Percentiles rank a stretch among this genome's conserved stretches.
Evolutionary conservation across 2,329 filamentous ascomycete species (phyloP).

Genomic region (Pyrenophora graminea): DNA sequence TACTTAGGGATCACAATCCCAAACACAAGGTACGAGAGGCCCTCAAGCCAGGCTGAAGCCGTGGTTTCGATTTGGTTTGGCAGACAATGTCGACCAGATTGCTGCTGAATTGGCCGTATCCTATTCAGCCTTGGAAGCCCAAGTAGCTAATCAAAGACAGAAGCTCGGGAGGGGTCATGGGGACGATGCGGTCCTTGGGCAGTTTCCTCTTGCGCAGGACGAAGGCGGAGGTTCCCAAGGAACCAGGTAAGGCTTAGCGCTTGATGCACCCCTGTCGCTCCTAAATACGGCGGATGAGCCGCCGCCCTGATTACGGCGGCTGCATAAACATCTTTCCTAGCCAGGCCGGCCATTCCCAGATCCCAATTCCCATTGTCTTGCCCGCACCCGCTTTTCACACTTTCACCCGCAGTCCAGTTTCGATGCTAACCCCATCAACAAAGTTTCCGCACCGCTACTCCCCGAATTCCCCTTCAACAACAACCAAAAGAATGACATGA

Average conservation of each 20-base stretch:
- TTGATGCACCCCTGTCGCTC: conserved; percentile 12
- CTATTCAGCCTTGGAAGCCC: neutral
- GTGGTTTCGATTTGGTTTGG: neutral
- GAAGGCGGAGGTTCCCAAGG: conserved; percentile 10
- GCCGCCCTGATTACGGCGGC: conserved; percentile 11
- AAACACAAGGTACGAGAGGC: neutral
- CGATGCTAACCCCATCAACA: conserved; percentile 23
- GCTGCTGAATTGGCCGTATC: conserved; percentile 10
- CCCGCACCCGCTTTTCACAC: neutral
- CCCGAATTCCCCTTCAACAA: conserved; percentile 26
- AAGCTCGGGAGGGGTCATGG: neutral
- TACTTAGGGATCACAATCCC: too few species aligned
- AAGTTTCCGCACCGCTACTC: conserved; percentile 24
- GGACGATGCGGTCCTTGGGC: conserved; percentile 4
- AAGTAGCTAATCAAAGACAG: too few species aligned
- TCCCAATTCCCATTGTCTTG: conserved; percentile 4
- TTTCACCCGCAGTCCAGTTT: conserved; percentile 1
- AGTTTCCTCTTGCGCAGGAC: conserved; percentile 3
- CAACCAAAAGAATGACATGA: conserved; percentile 37
- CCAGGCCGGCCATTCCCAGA: conserved; percentile 8
- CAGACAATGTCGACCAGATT: conserved; percentile 12
- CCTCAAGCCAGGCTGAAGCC: neutral
- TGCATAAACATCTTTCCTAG: conserved; percentile 27
- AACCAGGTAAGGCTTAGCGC: conserved; percentile 23
- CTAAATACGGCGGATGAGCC: conserved; percentile 29